phyloP scores from a whole-genome alignment of 2,329 filamentous ascomycete genomes.

The Phaeosphaeriaceae sp. region DNA sequence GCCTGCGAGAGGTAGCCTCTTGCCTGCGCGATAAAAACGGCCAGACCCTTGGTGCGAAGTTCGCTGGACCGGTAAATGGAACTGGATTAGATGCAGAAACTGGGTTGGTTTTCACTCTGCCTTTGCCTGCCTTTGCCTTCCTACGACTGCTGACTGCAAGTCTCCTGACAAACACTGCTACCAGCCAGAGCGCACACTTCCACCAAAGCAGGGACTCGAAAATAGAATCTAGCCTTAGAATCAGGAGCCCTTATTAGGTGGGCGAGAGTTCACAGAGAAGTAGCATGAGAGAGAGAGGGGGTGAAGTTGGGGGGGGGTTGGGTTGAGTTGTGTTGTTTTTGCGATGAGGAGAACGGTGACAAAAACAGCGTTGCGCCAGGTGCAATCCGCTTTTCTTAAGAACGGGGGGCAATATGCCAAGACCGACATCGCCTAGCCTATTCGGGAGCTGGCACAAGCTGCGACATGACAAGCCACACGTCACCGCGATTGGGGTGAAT shows the following conservation, averaged over 20 bases:
- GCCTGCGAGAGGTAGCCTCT: slow-evolving; percentile 26
- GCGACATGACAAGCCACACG: slow-evolving; percentile 9
- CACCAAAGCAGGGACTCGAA: slow-evolving; percentile 40
- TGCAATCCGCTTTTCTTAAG: slow-evolving; percentile 23
- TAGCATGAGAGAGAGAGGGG: slow-evolving; percentile 42
- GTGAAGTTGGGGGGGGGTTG: slow-evolving; percentile 33
- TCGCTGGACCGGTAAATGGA: slow-evolving; percentile 29
- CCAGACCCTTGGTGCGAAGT: slow-evolving; percentile 29
- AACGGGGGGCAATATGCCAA: slow-evolving; percentile 23
- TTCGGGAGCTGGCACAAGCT: slow-evolving; percentile 16
- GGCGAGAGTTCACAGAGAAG: slow-evolving; percentile 46
- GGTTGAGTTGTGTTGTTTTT: slow-evolving; percentile 23
- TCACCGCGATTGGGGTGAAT: not conserved
- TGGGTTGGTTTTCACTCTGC: slow-evolving; percentile 41
- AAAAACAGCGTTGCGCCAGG: slow-evolving; percentile 31
- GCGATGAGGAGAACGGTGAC: slow-evolving; percentile 1
- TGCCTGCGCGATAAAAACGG: slow-evolving; percentile 29
- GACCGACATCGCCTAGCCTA: slow-evolving; percentile 25
- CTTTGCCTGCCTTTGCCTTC: slow-evolving; percentile 25
- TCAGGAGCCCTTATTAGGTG: slow-evolving; percentile 49
- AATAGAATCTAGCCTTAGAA: slow-evolving; percentile 43
- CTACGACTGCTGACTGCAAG: slow-evolving; percentile 30
- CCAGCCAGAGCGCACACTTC: slow-evolving; percentile 39
- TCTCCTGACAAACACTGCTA: slow-evolving; percentile 39
- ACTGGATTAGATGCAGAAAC: slow-evolving; percentile 45